Conservation (phyloP, 805 yeast species). For the Starmerella lactis-condensi region DNA sequence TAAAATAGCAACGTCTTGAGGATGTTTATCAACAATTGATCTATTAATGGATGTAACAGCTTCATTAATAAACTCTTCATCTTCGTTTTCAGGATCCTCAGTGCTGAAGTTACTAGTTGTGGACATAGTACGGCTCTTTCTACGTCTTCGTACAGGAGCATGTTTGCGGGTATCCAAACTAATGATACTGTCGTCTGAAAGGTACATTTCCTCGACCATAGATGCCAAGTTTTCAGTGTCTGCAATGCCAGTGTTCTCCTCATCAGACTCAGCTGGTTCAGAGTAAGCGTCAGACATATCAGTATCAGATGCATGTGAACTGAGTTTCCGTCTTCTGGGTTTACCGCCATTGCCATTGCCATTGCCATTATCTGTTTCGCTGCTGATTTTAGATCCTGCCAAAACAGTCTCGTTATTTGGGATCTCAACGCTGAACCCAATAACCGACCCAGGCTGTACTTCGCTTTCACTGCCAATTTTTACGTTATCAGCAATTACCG, state of each 20-base stretch:
- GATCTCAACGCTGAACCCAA: slow-evolving; percentile 58
- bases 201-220: slow-evolving; percentile 18
- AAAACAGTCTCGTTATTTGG: slow-evolving; percentile 31
- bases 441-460: slow-evolving; percentile 51
- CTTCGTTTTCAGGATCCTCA: slow-evolving; percentile 31
- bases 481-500: slow-evolving; percentile 55
- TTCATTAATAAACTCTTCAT: slow-evolving; percentile 59
- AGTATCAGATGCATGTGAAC: no score
- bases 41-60: slow-evolving; percentile 88
- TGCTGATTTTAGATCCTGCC: slow-evolving; percentile 6
- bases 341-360: slow-evolving; percentile 6
- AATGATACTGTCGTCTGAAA: slow-evolving; percentile 21
- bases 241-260: slow-evolving; percentile 6
- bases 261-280: slow-evolving; percentile 5
- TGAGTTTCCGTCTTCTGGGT: slow-evolving; percentile 6
- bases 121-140: slow-evolving; percentile 14
- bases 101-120: slow-evolving; percentile 26
- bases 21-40: slow-evolving; percentile 83
- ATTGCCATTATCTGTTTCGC: slow-evolving; percentile 1
- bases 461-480: slow-evolving; percentile 33
- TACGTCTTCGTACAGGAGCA: slow-evolving; percentile 8
- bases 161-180: slow-evolving; percentile 8
- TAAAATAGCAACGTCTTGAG: slow-evolving; percentile 74
- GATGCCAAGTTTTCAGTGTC: slow-evolving; percentile 14
- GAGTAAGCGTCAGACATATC: slow-evolving; percentile 12